A percentile compares a stretch with the other conserved stretches of the same genome.
Conservation (phyloP, 306 rosid species). For the Rosa persica region DNA sequence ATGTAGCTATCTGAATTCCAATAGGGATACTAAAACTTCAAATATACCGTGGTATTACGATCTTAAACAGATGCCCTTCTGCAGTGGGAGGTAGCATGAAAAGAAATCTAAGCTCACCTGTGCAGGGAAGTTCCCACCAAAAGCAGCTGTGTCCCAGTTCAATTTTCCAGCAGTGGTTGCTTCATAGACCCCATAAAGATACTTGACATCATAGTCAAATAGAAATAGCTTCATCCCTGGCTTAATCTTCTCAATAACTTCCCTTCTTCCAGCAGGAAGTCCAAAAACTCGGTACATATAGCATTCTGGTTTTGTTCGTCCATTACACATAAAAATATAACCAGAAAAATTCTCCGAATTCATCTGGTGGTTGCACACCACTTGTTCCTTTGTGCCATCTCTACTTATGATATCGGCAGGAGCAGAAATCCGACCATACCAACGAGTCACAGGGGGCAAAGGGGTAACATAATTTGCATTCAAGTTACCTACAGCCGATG, state of each 20-base stretch:
- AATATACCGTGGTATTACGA: not conserved
- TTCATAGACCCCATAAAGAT: constrained; percentile 22
- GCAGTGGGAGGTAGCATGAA: not conserved
- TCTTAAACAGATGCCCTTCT: not conserved
- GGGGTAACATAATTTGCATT: not conserved
- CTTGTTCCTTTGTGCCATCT: not conserved
- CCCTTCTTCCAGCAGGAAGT: constrained; percentile 21
- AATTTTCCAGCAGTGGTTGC: constrained; percentile 16
- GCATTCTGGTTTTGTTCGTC: constrained; percentile 19
- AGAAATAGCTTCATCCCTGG: constrained; percentile 22
- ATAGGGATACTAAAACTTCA: not conserved
- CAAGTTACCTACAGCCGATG: not conserved
- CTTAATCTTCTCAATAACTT: constrained; percentile 6
- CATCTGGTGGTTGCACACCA: not conserved
- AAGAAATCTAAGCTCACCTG: constrained; percentile 4
- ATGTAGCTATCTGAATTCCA: not conserved
- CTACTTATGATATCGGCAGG: not conserved
- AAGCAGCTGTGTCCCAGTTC: constrained; percentile 15
- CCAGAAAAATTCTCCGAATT: constrained; percentile 10
- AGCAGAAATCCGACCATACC: not conserved
- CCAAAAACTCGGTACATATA: constrained; percentile 10
- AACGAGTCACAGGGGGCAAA: not conserved
- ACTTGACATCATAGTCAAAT: constrained; percentile 15
- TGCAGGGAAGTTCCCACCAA: constrained; percentile 23
- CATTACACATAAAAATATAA: constrained; percentile 17